phyloP scores from a whole-genome alignment of 2,329 filamentous ascomycete genomes.

The Leptographium lundbergii region DNA sequence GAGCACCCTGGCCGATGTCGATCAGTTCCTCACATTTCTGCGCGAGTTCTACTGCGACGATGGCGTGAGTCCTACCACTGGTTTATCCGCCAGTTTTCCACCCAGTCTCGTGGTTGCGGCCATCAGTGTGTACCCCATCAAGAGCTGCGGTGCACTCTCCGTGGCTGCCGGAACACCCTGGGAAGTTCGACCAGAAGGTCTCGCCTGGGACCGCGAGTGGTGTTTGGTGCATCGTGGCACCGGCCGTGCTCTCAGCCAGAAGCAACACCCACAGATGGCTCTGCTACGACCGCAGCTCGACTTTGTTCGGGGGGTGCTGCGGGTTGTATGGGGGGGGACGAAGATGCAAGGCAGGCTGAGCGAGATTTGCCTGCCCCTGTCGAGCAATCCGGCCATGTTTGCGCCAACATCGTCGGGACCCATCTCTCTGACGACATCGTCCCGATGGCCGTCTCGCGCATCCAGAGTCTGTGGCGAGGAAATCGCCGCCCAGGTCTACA shows the following conservation, averaged over 20 bases:
- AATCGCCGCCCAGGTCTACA: conserved; percentile 60
- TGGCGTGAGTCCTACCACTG: not conserved
- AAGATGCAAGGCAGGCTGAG: conserved; percentile 14
- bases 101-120: conserved; percentile 16
- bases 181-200: conserved; percentile 68
- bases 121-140: conserved; percentile 77
- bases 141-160: conserved; percentile 74
- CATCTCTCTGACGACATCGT: conserved; percentile 11
- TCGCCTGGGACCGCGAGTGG: conserved; percentile 95
- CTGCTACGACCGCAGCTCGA: conserved; percentile 67
- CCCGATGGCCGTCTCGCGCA: conserved; percentile 26
- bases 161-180: conserved; percentile 54
- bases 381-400: conserved; percentile 50
- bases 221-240: conserved; percentile 83
- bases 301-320: conserved; percentile 51
- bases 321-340: conserved; percentile 38
- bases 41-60: conserved; percentile 47
- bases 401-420: conserved; percentile 11
- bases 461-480: conserved; percentile 69
- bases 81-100: not conserved
- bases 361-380: conserved; percentile 49
- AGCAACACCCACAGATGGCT: conserved; percentile 78
- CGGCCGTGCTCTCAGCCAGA: conserved; percentile 75
- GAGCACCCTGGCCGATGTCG: conserved; percentile 67
- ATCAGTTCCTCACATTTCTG: conserved; percentile 58